Evolutionary conservation across 2,329 filamentous ascomycete genomes (phyloP), one percentile per base, ranked within the genome.

Genomic region (Arthroderma sp.): DNA sequence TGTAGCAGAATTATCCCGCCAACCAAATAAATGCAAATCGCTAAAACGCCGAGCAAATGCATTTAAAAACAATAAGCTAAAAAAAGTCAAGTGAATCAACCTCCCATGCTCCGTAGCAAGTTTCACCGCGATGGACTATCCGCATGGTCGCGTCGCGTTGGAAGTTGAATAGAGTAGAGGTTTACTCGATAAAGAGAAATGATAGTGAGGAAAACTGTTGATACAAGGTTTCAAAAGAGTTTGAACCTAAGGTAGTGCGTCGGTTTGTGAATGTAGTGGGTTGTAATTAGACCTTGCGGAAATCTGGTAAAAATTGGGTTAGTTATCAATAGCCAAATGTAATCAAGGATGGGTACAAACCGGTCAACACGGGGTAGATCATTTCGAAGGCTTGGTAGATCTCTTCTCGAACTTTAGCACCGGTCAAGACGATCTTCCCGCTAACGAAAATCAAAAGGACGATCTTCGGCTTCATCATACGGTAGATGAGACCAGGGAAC

Each of bases 401-500:
- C 71, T 96, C 91, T 68, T 98, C 91, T 56, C 91, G 83, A 53
- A 96, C 88, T 65, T 98, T 96, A 54, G 91, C 91, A 60, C 91
- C 91, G 36, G 91, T 96, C 62, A 96, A 76, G 59, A 96, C 91
- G 50, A 96, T 96, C 77, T 96, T 96, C 61, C 89, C 91, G 59
- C 83, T 91, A 59, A 96, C 89, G 71, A 96, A 96, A 66, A 98
- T 95, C 61, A 96, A 73, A 28, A 96, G 80, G 44, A 96, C 89
- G 55, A 96, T 94, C 80, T 96, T 96, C 15, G 91, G 91, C 75
- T 96, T 96, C 75, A 96, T 95, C 91, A 98, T 98, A 65, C 91
- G 87, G 71, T 98, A 98, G 70, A 98, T 98, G 43, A 98, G 81
- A 78, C 91, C 91, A 60, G 91, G 91, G 77, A 96, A 98, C 64